Evolutionary conservation across 2,329 filamentous ascomycete genomes (phyloP), one percentile per base, ranked within the genome.

Genomic region (Lachnellula hyalina): DNA sequence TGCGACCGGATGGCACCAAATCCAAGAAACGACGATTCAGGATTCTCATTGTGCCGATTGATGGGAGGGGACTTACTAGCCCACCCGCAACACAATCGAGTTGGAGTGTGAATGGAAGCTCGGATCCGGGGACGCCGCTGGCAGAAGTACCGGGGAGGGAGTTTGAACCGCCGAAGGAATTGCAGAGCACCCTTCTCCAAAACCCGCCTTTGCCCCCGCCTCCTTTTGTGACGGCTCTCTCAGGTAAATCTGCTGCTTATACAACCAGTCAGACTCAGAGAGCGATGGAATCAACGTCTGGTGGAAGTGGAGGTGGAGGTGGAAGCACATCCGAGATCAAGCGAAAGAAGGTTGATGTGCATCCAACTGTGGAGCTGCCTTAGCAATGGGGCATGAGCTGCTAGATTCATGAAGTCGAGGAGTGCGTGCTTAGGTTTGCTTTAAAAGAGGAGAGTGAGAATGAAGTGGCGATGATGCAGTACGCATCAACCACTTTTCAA

Each of bases 31-130:
- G 36, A 40, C 36, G 36, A 28, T 55, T 55, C 34, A 40, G 38
- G 19, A 35, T 55, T 23, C 25, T 51, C 23, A 48, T 55, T 42
- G 21, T 51, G 21, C 53, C 53, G 6, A 36, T 21, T 11, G 49
- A 55, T 32, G 49, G 44, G 21, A 36, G n/a, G 44, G 21, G 32
- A 17, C n/a, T 17, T 15, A 12, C 28, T 19, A 19, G 12, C 15
- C n/a, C 23, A 8, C 15, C n/a, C 23, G 19, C 52, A 23, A 19
- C 41, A 17, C 11, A 46, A 21, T 25, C 11, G 28, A 21, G 47
- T 40, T 50, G 38, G 41, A 23, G n/a, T 47, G 12, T 40, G 14
- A 40, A 40, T 40, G 36, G n/a, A 17, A 40, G 36, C 36, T 40
- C 36, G 36, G 36, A 14, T 5, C 14, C n/a, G n/a, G 36, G 36